Percentiles rank a stretch among this genome's conserved stretches.
Conservation (phyloP, 2,329 filamentous ascomycete genomes). For the Penicillium glabrum region DNA sequence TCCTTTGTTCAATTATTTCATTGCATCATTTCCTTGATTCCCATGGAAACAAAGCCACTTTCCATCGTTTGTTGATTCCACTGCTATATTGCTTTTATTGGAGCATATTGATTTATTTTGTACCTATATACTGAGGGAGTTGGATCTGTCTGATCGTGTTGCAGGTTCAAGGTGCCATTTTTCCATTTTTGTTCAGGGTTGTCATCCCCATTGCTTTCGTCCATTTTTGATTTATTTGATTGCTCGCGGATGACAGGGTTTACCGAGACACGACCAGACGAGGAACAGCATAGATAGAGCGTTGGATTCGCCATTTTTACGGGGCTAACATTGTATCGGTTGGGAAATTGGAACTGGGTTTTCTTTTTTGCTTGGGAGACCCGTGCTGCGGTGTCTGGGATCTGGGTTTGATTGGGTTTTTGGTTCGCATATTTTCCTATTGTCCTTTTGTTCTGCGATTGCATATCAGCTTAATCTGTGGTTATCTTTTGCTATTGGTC, state of each 20-base stretch:
- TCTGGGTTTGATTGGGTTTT: conserved; percentile 13
- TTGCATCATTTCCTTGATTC: conserved; percentile 27
- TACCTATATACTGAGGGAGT: conserved; percentile 9
- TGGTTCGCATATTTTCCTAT: neutral
- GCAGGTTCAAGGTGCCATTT: conserved; percentile 4
- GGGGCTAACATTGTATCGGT: conserved; percentile 19
- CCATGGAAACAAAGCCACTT: conserved; percentile 17
- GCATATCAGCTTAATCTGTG: conserved; percentile 16
- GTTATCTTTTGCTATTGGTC: conserved; percentile 6
- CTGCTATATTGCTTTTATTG: conserved; percentile 13
- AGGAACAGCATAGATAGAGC: conserved; percentile 27
- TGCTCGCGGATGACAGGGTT: conserved; percentile 23
- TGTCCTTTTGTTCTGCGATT: conserved; percentile 14
- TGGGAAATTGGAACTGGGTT: conserved; percentile 17
- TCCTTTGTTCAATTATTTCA: conserved; percentile 19
- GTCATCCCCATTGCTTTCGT: conserved; percentile 11
- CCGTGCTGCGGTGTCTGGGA: conserved; percentile 23
- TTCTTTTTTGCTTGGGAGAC: conserved; percentile 15
- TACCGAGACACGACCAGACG: conserved; percentile 29
- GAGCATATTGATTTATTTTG: conserved; percentile 7
- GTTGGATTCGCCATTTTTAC: conserved; percentile 17
- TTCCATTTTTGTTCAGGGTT: conserved; percentile 11
- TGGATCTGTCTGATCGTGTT: conserved; percentile 8
- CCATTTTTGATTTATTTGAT: conserved; percentile 14
- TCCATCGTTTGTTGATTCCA: conserved; percentile 17